Evolutionary conservation across 2,329 filamentous ascomycete genomes (phyloP).

Genomic region (Penicillium sp.): DNA sequence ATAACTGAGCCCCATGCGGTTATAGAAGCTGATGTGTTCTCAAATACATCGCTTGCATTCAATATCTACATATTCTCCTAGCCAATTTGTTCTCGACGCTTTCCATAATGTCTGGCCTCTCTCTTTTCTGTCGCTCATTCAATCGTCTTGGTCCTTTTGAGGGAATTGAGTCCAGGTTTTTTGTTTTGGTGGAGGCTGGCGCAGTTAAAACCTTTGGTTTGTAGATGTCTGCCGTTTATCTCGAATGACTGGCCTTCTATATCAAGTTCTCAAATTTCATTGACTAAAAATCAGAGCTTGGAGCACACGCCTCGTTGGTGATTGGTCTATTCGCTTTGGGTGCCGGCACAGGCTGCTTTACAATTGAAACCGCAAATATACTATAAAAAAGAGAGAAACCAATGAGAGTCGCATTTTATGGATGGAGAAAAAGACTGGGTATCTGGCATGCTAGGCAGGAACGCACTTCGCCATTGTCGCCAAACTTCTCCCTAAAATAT

Average conservation of each 20-base stretch:
- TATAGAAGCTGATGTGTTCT: background rate
- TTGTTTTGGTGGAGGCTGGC: slow-evolving; percentile 8
- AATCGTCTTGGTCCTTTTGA: background rate
- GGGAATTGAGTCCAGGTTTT: slow-evolving; percentile 2
- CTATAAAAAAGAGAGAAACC: too few species aligned
- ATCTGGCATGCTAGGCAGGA: too few species aligned
- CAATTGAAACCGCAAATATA: too few species aligned
- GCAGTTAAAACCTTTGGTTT: slow-evolving; percentile 1
- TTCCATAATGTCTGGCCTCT: background rate
- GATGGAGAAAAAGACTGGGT: too few species aligned
- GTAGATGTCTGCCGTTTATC: background rate
- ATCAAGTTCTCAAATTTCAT: too few species aligned
- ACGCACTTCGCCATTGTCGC: background rate
- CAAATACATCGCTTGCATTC: background rate
- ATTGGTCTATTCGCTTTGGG: too few species aligned
- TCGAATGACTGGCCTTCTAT: background rate
- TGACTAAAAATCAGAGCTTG: too few species aligned
- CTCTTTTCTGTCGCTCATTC: background rate
- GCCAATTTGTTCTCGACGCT: background rate
- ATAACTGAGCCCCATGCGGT: background rate
- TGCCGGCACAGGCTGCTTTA: too few species aligned
- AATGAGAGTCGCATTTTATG: too few species aligned
- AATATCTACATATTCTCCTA: background rate
- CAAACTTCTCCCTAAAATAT: background rate
- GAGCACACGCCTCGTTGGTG: too few species aligned